Evolutionary conservation across 306 rosid species (phyloP), one percentile per base, ranked within the genome.

Genomic region (Lathyrus tuberosus): DNA sequence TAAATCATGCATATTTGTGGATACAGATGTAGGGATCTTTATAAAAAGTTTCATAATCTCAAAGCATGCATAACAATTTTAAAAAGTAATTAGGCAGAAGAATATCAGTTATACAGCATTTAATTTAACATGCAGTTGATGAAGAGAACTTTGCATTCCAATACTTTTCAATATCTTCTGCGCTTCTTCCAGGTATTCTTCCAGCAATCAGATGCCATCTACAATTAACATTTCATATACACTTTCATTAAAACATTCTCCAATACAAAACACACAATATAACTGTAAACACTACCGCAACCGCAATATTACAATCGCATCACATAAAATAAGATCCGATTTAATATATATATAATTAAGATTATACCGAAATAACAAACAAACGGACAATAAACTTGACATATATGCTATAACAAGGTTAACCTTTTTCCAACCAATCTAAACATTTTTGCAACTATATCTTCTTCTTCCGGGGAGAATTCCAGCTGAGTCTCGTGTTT

Each of bases 131-230:
- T 20, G 59, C 65, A 59, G 13, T 31, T 13, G 56, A 49, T 16
- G 65, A 33, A 15, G 66, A 61, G 28, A n/a, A 35, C 15, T 61
- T 61, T 61, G 66, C 35, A 17, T 44, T 35, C 66, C 66, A 61
- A 61, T 35, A 61, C 28, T 61, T 61, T 61, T 61, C 66, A 61
- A 61, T 61, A 10, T 61, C 66, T 61, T 61, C 66, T 9, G 66
- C 28, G 0, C 28, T 61, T 38, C 66, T 61, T 61, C 66, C 66
- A 16, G 66, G 66, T 4, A 61, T 61, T 35, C 66, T 61, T 17
- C 66, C 66, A 15, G 66, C 66, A 35, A 61, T 61, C 46, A 61
- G 66, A 61, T 61, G 66, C 66, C 66, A 61, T 38, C 66, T 61
- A 35, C 66, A 60, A 35, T 12, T 41, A 52, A 18, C 7, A 33